Evolutionary conservation across 805 yeast genomes (phyloP), one percentile per base, ranked within the genome.

Genomic region (Alloascoidea africana): DNA sequence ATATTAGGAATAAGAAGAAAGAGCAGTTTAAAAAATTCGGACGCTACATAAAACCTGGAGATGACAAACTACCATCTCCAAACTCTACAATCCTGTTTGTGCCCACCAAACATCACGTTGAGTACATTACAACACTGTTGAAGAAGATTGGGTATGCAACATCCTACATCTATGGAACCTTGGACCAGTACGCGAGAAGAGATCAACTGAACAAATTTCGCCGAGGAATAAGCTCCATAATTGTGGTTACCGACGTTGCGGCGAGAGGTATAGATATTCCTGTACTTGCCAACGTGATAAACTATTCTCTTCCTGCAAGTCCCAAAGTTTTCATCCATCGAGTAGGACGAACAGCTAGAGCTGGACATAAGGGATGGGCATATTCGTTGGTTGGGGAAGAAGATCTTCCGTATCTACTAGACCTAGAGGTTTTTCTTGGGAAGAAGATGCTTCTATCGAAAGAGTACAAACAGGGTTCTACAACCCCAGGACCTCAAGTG

Each of bases 261-360:
- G 54, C 53, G 16, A 78, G 98, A 65, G 98, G 98, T 76, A 86
- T 91, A 43, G 99, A 93, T 73, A 84, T 91, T 46, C 98, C 98
- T 0, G 76, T 91, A 40, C 69, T 91, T 52, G 95, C 97, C 4
- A 87, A 93, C 52, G 99, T 91, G 38, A 70, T 91, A 47, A 91
- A 91, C 56, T 91, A 72, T 57, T 75, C 95, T 1, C 65, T 91
- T 42, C 97, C 97, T 6, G 80, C 85, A 1, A 78, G 93, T 1
- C 85, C 96, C 3, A 91, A 93, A 58, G 81, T 89, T 41, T 91
- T 91, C 58, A 72, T 91, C 39, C 99, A 91, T 60, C 76, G 99
- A 61, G 97, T 91, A 35, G 99, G 99, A 57, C 78, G 99, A 69
- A 91, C 99, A 35, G 99, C 98, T 6, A 81, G 99, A 69, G 98